Percentiles rank a stretch among this genome's conserved stretches.
These are phyloP conservation scores for Fraxinus velutina DNA, from an alignment of 305 asterid species.

Conservation along the genomic window DNA sequence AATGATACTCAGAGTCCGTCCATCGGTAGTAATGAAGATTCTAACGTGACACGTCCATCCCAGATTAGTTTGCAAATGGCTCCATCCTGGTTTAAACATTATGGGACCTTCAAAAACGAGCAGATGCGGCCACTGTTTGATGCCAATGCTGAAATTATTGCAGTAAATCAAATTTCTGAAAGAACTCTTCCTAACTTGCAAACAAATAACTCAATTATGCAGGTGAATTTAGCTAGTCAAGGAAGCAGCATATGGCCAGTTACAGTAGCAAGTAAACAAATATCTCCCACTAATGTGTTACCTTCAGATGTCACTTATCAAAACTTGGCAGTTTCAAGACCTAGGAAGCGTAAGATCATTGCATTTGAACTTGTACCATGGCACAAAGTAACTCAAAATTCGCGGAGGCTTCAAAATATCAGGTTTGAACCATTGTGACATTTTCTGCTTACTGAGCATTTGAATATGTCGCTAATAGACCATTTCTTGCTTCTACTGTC, in stretches of 20 bases:
- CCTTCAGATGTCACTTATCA: constrained; percentile 35
- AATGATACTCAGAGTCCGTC: constrained; percentile 26
- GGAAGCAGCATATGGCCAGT: constrained; percentile 27
- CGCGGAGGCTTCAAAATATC: constrained; percentile 34
- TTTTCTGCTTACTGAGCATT: constrained; percentile 20
- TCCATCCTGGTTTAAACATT: constrained; percentile 50
- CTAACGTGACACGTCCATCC: constrained; percentile 26
- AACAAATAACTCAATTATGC: constrained; percentile 32
- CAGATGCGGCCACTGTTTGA: constrained; percentile 35
- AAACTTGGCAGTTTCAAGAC: constrained; percentile 34
- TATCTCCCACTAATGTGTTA: constrained; percentile 26
- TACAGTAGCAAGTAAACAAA: constrained; percentile 28
- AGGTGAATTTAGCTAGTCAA: constrained; percentile 34
- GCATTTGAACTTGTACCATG: constrained; percentile 50
- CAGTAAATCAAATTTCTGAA: constrained; percentile 32
- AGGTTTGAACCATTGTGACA: constrained; percentile 34
- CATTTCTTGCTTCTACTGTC: not conserved
- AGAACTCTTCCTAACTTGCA: constrained; percentile 28
- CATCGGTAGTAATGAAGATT: constrained; percentile 23
- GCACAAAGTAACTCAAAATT: constrained; percentile 41
- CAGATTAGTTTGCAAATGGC: constrained; percentile 44
- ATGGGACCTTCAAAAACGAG: constrained; percentile 40
- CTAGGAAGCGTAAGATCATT: constrained; percentile 56
- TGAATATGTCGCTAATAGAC: not conserved
- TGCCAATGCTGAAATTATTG: constrained; percentile 21